Conservation (phyloP, 106 monocot genomes). For the Dioscorea zingiberensis region DNA sequence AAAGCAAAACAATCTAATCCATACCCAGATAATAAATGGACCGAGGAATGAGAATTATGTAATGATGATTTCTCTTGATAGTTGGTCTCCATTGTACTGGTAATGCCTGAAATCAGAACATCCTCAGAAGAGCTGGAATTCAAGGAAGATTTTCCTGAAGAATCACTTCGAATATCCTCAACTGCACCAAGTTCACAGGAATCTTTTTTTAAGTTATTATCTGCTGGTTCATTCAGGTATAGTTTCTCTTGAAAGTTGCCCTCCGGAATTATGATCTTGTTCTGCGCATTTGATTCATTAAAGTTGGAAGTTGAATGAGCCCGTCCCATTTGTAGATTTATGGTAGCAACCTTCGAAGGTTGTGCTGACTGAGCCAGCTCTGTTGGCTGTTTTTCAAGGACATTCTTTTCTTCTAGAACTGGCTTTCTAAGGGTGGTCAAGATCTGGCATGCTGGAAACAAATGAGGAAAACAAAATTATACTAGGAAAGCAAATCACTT, state of each 20-base stretch:
- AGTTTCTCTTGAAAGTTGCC: neutral
- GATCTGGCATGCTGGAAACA: conserved; percentile 13
- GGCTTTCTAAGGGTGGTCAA: conserved; percentile 8
- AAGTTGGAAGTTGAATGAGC: neutral
- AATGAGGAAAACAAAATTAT: neutral
- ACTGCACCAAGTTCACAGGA: neutral
- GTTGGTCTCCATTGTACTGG: neutral
- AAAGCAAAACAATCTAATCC: no score
- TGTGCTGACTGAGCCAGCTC: conserved; percentile 3
- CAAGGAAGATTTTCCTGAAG: neutral
- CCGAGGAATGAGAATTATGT: no score
- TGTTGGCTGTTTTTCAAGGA: neutral
- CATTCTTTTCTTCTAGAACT: neutral
- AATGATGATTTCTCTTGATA: neutral
- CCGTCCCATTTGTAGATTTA: no score
- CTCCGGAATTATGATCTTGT: neutral
- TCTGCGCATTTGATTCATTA: neutral
- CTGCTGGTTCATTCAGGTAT: neutral
- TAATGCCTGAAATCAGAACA: neutral
- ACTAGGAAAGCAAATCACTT: no score
- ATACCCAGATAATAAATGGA: no score
- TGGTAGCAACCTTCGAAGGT: neutral
- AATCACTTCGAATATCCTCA: neutral
- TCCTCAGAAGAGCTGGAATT: neutral
- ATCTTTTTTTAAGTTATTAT: no score